Percentiles rank a stretch among this genome's conserved stretches.
Conservation (phyloP, 441 rosid species). For the Pelargonium citronellum region DNA sequence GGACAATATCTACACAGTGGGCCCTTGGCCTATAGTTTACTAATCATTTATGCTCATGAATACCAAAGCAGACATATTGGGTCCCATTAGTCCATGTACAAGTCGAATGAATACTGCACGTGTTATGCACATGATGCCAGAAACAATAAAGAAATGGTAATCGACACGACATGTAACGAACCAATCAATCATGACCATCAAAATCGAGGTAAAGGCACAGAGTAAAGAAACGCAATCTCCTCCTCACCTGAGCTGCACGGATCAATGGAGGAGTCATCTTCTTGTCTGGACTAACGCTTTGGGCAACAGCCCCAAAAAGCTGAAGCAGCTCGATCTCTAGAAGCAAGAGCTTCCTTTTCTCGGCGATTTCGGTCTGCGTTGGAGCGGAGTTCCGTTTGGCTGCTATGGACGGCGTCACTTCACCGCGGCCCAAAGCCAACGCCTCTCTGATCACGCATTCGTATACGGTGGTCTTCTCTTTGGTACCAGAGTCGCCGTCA, state of each 20-base stretch:
- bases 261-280: slow-evolving; percentile 48
- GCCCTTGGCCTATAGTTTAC: too few relatives aligned
- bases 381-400: slow-evolving; percentile 22
- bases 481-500: slow-evolving; percentile 34
- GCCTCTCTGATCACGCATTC: slow-evolving; percentile 59
- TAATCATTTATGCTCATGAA: too few relatives aligned
- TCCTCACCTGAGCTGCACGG: slow-evolving; percentile 38
- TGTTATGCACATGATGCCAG: not conserved
- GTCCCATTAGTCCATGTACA: not conserved
- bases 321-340: slow-evolving; percentile 65
- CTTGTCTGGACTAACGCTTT: slow-evolving; percentile 26
- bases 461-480: slow-evolving; percentile 46
- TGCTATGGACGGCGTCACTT: slow-evolving; percentile 19
- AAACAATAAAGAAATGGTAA: slow-evolving; percentile 4
- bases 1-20: too few relatives aligned
- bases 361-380: slow-evolving; percentile 24
- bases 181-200: slow-evolving; percentile 10
- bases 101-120: not conserved
- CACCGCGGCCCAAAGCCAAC: slow-evolving; percentile 28
- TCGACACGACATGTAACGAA: not conserved
- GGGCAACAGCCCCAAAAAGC: slow-evolving; percentile 51
- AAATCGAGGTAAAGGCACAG: slow-evolving; percentile 1
- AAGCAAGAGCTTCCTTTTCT: slow-evolving; percentile 54
- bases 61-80: not conserved
- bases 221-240: slow-evolving; percentile 8